phyloP scores from a whole-genome alignment of 192 early-diverging fungal species.

The Coemansia sp. region DNA sequence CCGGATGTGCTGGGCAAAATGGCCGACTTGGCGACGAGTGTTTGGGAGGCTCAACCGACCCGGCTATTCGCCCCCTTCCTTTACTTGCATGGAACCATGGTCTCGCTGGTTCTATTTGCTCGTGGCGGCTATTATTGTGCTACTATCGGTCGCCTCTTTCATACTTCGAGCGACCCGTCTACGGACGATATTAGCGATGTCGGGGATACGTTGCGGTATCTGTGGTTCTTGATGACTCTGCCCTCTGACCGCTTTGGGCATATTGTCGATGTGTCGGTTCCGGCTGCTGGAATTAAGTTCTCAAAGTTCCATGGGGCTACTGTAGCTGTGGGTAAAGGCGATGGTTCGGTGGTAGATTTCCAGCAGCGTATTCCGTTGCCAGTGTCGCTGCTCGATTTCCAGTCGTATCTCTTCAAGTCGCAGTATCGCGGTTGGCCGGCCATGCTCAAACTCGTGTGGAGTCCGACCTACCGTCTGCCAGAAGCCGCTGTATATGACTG shows the following conservation, averaged over 20 bases:
- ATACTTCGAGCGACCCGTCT: not conserved
- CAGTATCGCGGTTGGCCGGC: not conserved
- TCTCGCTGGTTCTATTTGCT: slow-evolving; percentile 4
- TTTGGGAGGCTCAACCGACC: slow-evolving; percentile 17
- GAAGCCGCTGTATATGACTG: slow-evolving; percentile 16
- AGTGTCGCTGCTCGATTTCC: slow-evolving; percentile 1
- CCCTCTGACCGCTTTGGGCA: slow-evolving; percentile 4
- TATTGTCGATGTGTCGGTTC: not conserved
- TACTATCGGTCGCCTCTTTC: not conserved
- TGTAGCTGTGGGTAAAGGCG: not conserved
- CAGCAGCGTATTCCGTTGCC: not conserved
- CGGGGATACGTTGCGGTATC: not conserved
- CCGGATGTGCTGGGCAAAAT: slow-evolving; percentile 2
- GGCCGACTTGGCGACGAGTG: not conserved
- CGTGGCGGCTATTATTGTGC: slow-evolving; percentile 4
- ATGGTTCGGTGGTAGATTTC: not conserved
- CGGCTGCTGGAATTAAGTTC: not conserved
- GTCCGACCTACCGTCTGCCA: not conserved
- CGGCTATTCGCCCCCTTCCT: slow-evolving; percentile 8
- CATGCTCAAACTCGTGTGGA: slow-evolving; percentile 20
- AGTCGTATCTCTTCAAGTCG: slow-evolving; percentile 1
- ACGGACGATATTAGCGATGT: not conserved
- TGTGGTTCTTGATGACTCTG: slow-evolving; percentile 2
- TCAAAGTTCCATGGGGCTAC: not conserved
- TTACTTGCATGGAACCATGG: not conserved